A percentile compares a stretch with the other conserved stretches of the same genome.
These are phyloP conservation scores for Amauroascus niger DNA, from an alignment of 2,329 filamentous ascomycete species.

Conservation along the genomic window DNA sequence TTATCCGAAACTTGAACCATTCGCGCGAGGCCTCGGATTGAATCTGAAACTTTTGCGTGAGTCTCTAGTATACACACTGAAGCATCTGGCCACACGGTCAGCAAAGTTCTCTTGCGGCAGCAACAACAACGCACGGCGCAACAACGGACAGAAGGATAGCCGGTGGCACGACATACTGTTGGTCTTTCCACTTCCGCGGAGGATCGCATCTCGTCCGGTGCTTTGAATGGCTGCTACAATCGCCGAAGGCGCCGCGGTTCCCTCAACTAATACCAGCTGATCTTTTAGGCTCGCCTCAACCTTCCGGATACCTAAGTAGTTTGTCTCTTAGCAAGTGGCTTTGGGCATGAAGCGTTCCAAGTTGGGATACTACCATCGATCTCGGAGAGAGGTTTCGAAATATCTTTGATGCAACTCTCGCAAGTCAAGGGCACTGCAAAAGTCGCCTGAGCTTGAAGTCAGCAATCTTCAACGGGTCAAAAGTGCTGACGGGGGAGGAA, in stretches of 20 bases:
- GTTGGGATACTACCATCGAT: slow-evolving; percentile 48
- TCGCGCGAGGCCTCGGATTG: slow-evolving; percentile 76
- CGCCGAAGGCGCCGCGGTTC: slow-evolving; percentile 77
- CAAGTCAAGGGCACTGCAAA: slow-evolving; percentile 94
- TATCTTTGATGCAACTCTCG: slow-evolving; percentile 75
- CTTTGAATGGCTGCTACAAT: slow-evolving; percentile 82
- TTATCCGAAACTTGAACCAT: slow-evolving; percentile 78
- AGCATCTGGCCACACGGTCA: slow-evolving; percentile 44
- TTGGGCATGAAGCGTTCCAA: neutral
- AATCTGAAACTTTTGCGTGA: slow-evolving; percentile 52
- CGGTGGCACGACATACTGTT: slow-evolving; percentile 50
- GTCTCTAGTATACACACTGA: slow-evolving; percentile 92
- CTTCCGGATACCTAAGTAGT: slow-evolving; percentile 60
- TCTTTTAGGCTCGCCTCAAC: slow-evolving; percentile 73
- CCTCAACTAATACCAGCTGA: slow-evolving; percentile 75
- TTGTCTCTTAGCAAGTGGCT: neutral
- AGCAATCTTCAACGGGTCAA: slow-evolving; percentile 5
- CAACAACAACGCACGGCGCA: too few species aligned
- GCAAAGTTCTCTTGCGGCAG: neutral
- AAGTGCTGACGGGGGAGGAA: slow-evolving; percentile 1
- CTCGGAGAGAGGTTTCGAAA: slow-evolving; percentile 67
- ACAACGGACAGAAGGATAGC: slow-evolving; percentile 9
- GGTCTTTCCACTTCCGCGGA: slow-evolving; percentile 76
- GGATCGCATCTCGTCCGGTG: slow-evolving; percentile 86
- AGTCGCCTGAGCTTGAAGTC: slow-evolving; percentile 56